Percentiles rank a stretch among this genome's conserved stretches.
These are phyloP conservation scores for Colletotrichum cordylinicola DNA, from an alignment of 2,329 filamentous ascomycete species.

Conservation along the genomic window DNA sequence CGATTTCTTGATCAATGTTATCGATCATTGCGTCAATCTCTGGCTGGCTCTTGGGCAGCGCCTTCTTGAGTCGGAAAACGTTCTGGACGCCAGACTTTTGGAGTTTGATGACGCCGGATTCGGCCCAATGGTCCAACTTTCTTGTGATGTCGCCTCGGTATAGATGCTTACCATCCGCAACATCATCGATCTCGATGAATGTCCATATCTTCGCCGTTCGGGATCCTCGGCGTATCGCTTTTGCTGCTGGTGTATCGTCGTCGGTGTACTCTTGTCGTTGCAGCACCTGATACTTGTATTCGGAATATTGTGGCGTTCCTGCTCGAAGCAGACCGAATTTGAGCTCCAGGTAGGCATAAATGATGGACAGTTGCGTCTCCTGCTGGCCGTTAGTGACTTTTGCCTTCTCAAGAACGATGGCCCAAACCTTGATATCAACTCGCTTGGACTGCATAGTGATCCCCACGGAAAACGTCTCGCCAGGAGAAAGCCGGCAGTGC, in stretches of 20 bases:
- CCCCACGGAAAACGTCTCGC: constrained; percentile 51
- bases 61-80: constrained; percentile 55
- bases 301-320: constrained; percentile 61
- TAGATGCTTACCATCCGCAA: constrained; percentile 35
- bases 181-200: constrained; percentile 53
- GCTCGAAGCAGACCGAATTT: constrained; percentile 61
- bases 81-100: constrained; percentile 57
- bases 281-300: constrained; percentile 51
- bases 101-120: constrained; percentile 54
- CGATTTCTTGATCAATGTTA: constrained; percentile 55
- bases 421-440: constrained; percentile 57
- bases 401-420: rapidly evolving
- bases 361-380: constrained; percentile 36
- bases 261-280: constrained; percentile 35
- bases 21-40: constrained; percentile 51
- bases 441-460: constrained; percentile 50
- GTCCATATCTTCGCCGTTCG: constrained; percentile 47
- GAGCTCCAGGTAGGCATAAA: constrained; percentile 67
- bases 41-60: constrained; percentile 45
- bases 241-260: constrained; percentile 46
- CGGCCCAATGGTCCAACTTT: constrained; percentile 60
- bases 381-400: neutral
- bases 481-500: constrained; percentile 34
- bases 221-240: constrained; percentile 47
- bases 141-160: constrained; percentile 54